These are phyloP conservation scores for Oryza punctata DNA, from an alignment of 176 grass and related monocot species.

Conservation along the genomic window DNA sequence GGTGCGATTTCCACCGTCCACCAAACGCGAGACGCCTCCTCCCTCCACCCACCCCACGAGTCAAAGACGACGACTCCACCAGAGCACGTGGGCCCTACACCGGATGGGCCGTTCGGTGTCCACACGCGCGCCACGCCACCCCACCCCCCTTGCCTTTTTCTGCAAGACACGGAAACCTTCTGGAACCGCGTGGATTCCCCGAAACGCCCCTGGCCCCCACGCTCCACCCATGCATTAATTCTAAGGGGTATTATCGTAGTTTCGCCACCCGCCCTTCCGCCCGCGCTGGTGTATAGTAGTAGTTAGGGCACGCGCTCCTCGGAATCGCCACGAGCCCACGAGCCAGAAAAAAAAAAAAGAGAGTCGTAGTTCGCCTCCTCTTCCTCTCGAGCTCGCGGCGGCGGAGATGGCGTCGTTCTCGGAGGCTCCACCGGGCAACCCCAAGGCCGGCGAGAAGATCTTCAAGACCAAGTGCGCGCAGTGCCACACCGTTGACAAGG, in stretches of 20 bases:
- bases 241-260: not conserved
- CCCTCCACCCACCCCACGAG: too few species aligned
- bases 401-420: conserved; percentile 71
- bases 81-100: not conserved
- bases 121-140: conserved; percentile 26
- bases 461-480: conserved; percentile 96
- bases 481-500: conserved; percentile 89
- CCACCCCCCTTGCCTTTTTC: conserved; percentile 4
- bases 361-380: conserved; percentile 31
- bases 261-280: not conserved
- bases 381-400: not conserved
- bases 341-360: not conserved
- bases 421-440: conserved; percentile 71
- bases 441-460: conserved; percentile 77
- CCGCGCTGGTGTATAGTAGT: not conserved
- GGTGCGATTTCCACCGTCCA: not conserved
- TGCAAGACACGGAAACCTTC: conserved; percentile 54
- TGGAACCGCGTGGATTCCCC: conserved; percentile 4
- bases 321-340: conserved; percentile 15
- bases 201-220: not conserved
- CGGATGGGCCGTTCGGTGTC: conserved; percentile 11
- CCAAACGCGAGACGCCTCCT: not conserved
- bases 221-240: too few species aligned
- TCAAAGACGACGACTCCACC: not conserved
- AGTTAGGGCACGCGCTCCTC: conserved; percentile 10